Evolutionary conservation across 2,329 filamentous ascomycete species (phyloP).

Genomic region (Cladophialophora carrionii): DNA sequence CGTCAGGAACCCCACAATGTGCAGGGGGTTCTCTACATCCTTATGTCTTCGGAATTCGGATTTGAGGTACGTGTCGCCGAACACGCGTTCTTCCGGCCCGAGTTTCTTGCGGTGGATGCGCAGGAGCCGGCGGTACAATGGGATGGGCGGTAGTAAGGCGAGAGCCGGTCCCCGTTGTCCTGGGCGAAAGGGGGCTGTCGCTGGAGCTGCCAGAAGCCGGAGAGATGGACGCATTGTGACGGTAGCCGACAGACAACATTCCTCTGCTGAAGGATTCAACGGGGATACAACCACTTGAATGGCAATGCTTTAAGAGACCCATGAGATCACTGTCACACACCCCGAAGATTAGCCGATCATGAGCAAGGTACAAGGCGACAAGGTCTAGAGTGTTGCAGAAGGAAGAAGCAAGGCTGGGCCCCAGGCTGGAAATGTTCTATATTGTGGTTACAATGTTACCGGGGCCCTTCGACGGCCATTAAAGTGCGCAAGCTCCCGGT

Average conservation of each 20-base stretch:
- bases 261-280: no score
- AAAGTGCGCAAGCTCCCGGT: background rate
- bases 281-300: background rate
- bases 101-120: conserved; percentile 82
- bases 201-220: conserved; percentile 33
- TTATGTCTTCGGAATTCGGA: conserved; percentile 85
- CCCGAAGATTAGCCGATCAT: conserved; percentile 15
- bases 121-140: conserved; percentile 83
- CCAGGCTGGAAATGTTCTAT: conserved; percentile 10
- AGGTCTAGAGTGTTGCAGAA: background rate
- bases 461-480: background rate
- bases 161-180: conserved; percentile 49
- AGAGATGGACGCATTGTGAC: conserved; percentile 30
- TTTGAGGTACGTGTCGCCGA: conserved; percentile 93
- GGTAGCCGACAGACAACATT: no score
- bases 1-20: conserved; percentile 92
- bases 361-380: no score
- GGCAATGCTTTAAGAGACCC: background rate
- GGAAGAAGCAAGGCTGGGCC: conserved; percentile 3
- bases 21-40: conserved; percentile 83
- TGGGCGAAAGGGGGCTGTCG: conserved; percentile 28
- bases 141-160: conserved; percentile 83
- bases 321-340: background rate
- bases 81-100: conserved; percentile 70
- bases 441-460: conserved; percentile 11